Percentiles rank a stretch among this genome's conserved stretches.
phyloP scores from a whole-genome alignment of 2,329 filamentous ascomycete species.

The Neofusicoccum kwambonambiense region DNA sequence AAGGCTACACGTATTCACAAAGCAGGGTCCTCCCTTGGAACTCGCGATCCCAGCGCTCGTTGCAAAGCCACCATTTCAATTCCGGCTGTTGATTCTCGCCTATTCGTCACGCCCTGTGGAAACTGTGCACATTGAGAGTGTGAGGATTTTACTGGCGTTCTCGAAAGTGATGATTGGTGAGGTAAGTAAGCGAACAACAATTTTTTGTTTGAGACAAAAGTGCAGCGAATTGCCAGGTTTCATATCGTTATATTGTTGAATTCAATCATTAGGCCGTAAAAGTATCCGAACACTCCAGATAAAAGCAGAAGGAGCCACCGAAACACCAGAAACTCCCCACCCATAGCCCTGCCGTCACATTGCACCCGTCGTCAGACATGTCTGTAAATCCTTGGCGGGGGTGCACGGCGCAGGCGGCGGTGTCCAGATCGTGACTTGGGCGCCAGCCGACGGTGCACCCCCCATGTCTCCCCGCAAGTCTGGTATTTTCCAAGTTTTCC shows the following conservation, averaged over 20 bases:
- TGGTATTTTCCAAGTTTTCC: background rate
- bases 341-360: background rate
- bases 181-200: background rate
- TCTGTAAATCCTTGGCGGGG: background rate
- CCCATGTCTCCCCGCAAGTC: background rate
- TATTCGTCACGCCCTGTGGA: no score
- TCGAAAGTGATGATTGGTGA: background rate
- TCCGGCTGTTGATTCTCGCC: no score
- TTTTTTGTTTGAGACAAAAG: background rate
- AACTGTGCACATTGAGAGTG: no score
- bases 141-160: no score
- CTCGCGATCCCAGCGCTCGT: background rate
- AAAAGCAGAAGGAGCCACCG: background rate
- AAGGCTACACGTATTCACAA: background rate
- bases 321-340: background rate
- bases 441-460: background rate
- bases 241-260: background rate
- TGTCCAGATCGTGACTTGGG: background rate
- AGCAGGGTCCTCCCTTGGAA: background rate
- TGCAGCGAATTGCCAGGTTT: background rate
- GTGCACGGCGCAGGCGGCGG: slow-evolving; percentile 11
- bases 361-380: background rate
- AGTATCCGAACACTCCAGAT: background rate
- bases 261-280: background rate
- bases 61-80: background rate